Evolutionary conservation across 306 rosid genomes (phyloP).

Genomic region (Glycine soja): DNA sequence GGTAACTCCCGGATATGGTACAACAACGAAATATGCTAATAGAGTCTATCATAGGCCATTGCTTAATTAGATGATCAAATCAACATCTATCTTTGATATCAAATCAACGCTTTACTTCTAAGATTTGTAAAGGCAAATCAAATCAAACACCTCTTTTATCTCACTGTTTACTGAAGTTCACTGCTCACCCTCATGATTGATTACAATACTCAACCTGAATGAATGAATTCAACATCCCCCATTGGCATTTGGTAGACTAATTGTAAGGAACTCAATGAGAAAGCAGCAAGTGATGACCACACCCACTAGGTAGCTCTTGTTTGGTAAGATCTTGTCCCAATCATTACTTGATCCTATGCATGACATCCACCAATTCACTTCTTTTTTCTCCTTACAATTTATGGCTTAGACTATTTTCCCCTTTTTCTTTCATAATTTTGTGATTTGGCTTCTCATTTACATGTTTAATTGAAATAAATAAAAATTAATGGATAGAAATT

Average conservation of each 20-base stretch:
- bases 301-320: conserved; percentile 36
- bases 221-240: conserved; percentile 22
- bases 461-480: not conserved
- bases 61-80: not conserved
- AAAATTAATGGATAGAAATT: not conserved
- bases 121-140: conserved; percentile 38
- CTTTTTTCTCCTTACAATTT: not conserved
- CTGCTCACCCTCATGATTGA: conserved; percentile 49
- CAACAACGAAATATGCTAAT: not conserved
- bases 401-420: not conserved
- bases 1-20: not conserved
- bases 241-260: conserved; percentile 23
- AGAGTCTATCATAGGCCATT: not conserved
- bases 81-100: conserved; percentile 2
- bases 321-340: conserved; percentile 60
- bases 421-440: not conserved
- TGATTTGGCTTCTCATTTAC: not conserved
- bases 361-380: conserved; percentile 33
- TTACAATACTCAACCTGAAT: conserved; percentile 35
- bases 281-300: conserved; percentile 43
- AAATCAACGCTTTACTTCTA: conserved; percentile 55
- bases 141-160: conserved; percentile 36
- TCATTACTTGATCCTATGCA: conserved; percentile 49
- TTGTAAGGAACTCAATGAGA: conserved; percentile 37
- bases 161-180: conserved; percentile 41